Evolutionary conservation across 345 rosid species (phyloP).

Genomic region (Eucalyptus erythrocorys): DNA sequence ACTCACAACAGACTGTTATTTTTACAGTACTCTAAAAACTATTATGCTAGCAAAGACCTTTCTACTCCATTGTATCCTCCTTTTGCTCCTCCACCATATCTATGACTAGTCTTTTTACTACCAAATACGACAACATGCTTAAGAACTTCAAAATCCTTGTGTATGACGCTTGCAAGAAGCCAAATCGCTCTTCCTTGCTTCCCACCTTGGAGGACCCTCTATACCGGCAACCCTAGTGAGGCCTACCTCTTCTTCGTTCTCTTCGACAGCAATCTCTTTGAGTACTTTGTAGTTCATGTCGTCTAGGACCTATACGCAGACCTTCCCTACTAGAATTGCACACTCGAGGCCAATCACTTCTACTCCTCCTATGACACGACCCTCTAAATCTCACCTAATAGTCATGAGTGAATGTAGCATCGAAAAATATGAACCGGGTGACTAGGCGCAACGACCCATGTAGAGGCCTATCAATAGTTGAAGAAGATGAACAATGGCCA

Average conservation of each 20-base stretch:
- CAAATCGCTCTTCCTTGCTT: constrained; percentile 21
- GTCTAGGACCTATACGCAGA: constrained; percentile 5
- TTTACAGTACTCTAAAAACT: fast-evolving
- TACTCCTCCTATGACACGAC: constrained; percentile 5
- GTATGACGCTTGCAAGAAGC: constrained; percentile 1
- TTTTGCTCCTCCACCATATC: constrained; percentile 3
- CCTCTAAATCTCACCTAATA: too few species aligned
- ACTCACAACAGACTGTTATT: fast-evolving
- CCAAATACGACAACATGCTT: constrained; percentile 25
- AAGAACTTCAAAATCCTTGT: constrained; percentile 19
- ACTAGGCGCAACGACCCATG: too few species aligned
- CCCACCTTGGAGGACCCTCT: constrained; percentile 15
- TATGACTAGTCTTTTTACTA: constrained; percentile 16
- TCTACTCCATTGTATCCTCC: not conserved
- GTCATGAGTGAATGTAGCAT: too few species aligned
- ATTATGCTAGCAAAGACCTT: fast-evolving
- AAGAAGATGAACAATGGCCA: not conserved
- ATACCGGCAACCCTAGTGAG: constrained; percentile 22
- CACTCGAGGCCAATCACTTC: constrained; percentile 47
- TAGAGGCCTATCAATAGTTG: not conserved
- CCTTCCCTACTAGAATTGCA: constrained; percentile 44
- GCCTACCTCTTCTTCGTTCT: constrained; percentile 45
- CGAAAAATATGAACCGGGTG: too few species aligned
- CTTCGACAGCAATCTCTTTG: constrained; percentile 8
- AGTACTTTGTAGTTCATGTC: constrained; percentile 13